A percentile compares a stretch with the other conserved stretches of the same genome.
phyloP scores from a whole-genome alignment of 2,329 filamentous ascomycete genomes.

The Dactylellina cionopaga region DNA sequence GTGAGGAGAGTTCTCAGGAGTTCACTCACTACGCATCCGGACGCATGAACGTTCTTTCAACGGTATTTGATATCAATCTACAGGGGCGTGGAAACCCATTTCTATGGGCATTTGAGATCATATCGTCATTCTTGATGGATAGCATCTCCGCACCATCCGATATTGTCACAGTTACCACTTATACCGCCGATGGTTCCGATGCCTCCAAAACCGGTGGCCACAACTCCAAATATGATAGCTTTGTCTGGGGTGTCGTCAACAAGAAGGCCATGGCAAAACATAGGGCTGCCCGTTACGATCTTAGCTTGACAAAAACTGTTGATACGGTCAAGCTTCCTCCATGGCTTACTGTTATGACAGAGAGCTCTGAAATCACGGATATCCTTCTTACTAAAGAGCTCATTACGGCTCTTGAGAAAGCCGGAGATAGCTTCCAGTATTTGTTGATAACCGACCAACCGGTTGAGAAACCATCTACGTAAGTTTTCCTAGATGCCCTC shows the following conservation, averaged over 20 bases:
- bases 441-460: slow-evolving; percentile 91
- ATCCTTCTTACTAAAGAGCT: slow-evolving; percentile 87
- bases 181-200: slow-evolving; percentile 94
- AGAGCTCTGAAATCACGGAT: slow-evolving; percentile 94
- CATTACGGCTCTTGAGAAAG: slow-evolving; percentile 71
- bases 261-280: slow-evolving; percentile 92
- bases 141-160: slow-evolving; percentile 76
- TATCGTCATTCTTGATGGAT: slow-evolving; percentile 81
- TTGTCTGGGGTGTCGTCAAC: slow-evolving; percentile 95
- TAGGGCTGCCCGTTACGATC: slow-evolving; percentile 91
- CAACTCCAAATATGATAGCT: slow-evolving; percentile 80
- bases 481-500: slow-evolving; percentile 60
- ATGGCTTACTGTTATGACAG: slow-evolving; percentile 95
- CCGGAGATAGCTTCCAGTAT: slow-evolving; percentile 82
- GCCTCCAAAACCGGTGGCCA: slow-evolving; percentile 69
- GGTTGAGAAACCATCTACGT: slow-evolving; percentile 84
- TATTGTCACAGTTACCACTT: slow-evolving; percentile 77
- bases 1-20: slow-evolving; percentile 85
- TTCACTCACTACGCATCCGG: slow-evolving; percentile 89
- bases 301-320: slow-evolving; percentile 91
- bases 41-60: slow-evolving; percentile 88
- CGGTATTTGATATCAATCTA: slow-evolving; percentile 84
- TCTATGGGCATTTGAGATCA: slow-evolving; percentile 72
- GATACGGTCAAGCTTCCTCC: slow-evolving; percentile 87
- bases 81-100: slow-evolving; percentile 88